Conservation (phyloP, 208 protist species). For the Crithidia mellificae region DNA sequence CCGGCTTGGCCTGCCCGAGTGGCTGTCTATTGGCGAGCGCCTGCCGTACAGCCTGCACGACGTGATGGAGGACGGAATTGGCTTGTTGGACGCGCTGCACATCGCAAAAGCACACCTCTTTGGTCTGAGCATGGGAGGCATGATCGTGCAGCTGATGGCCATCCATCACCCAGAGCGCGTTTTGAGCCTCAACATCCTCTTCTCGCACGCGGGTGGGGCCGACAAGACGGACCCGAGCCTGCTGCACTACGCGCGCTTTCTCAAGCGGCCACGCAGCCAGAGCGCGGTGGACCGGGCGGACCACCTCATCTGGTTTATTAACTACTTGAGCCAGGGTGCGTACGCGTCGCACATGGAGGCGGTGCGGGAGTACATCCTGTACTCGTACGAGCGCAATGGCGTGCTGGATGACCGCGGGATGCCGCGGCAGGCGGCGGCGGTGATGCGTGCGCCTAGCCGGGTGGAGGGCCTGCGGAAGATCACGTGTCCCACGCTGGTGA, state of each 20-base stretch:
- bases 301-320: constrained; percentile 45
- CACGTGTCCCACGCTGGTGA: constrained; percentile 29
- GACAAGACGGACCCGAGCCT: constrained; percentile 38
- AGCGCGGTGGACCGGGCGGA: constrained; percentile 40
- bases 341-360: constrained; percentile 13
- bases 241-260: constrained; percentile 35
- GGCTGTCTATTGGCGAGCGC: constrained; percentile 46
- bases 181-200: constrained; percentile 52
- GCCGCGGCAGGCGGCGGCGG: constrained; percentile 62
- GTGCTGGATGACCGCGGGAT: constrained; percentile 43
- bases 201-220: constrained; percentile 49
- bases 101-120: constrained; percentile 63
- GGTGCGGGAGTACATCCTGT: background rate
- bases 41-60: constrained; percentile 67
- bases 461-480: constrained; percentile 42
- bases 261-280: constrained; percentile 39
- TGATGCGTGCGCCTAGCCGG: constrained; percentile 47
- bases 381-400: constrained; percentile 2
- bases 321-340: constrained; percentile 30
- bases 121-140: constrained; percentile 72
- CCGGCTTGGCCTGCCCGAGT: constrained; percentile 51
- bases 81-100: constrained; percentile 50
- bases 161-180: constrained; percentile 49
- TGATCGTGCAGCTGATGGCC: constrained; percentile 80
- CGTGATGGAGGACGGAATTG: constrained; percentile 63